These are phyloP conservation scores for Fusarium napiforme DNA, from an alignment of 2,329 filamentous ascomycete genomes.

Conservation along the genomic window DNA sequence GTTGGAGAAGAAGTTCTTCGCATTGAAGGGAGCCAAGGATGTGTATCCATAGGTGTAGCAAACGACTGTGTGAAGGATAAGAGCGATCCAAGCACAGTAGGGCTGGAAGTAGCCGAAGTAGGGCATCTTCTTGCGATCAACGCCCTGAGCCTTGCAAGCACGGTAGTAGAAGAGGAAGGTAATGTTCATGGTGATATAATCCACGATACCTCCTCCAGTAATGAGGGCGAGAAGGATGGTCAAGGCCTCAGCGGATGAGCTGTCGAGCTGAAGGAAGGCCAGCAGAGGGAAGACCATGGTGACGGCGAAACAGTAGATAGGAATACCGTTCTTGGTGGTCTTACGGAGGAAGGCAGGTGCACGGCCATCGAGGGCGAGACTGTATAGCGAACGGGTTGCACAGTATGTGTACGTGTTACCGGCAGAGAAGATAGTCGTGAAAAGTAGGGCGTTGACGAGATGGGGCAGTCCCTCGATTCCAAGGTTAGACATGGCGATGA, in stretches of 20 bases:
- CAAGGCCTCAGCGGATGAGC: slow-evolving; percentile 53
- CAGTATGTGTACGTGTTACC: slow-evolving; percentile 47
- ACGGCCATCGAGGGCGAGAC: slow-evolving; percentile 64
- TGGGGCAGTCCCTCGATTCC: slow-evolving; percentile 59
- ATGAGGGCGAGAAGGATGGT: slow-evolving; percentile 59
- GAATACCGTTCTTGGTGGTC: slow-evolving; percentile 65
- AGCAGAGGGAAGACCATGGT: slow-evolving; percentile 60
- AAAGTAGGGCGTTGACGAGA: slow-evolving; percentile 62
- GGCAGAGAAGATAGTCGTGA: slow-evolving; percentile 57
- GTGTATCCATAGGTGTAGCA: slow-evolving; percentile 62
- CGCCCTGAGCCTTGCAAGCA: slow-evolving; percentile 60
- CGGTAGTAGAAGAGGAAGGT: slow-evolving; percentile 69
- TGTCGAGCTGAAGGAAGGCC: slow-evolving; percentile 57
- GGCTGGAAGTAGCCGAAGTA: slow-evolving; percentile 57
- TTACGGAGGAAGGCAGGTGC: slow-evolving; percentile 62
- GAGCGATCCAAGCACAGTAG: slow-evolving; percentile 33
- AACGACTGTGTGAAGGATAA: slow-evolving; percentile 36
- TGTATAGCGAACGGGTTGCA: slow-evolving; percentile 66
- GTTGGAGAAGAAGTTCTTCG: slow-evolving; percentile 56
- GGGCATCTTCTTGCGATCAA: slow-evolving; percentile 57
- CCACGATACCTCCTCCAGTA: slow-evolving; percentile 60
- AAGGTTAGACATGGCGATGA: slow-evolving; percentile 37
- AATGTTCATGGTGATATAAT: slow-evolving; percentile 63
- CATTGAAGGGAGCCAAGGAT: slow-evolving; percentile 61
- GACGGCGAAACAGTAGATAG: slow-evolving; percentile 60